phyloP scores from a whole-genome alignment of 208 protist genomes.

The Trypanosoma vivax region DNA sequence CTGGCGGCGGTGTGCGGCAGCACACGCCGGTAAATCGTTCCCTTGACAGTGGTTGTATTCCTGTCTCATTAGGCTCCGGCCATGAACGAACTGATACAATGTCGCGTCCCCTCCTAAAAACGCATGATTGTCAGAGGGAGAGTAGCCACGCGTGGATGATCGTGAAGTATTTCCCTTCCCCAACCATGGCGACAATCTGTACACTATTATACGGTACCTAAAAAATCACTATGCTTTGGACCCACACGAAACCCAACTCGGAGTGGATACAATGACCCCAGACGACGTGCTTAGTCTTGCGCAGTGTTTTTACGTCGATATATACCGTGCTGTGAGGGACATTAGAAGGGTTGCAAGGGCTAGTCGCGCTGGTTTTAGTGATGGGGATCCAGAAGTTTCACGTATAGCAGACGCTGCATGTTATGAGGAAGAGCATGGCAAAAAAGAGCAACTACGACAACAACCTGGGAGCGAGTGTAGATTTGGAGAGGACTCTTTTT shows the following conservation, averaged over 20 bases:
- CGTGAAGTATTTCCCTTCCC: constrained; percentile 19
- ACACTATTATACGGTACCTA: constrained; percentile 45
- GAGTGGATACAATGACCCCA: constrained; percentile 62
- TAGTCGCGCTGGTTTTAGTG: constrained; percentile 38
- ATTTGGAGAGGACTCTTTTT: too few species aligned
- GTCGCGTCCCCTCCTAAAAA: too few species aligned
- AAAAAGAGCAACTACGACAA: constrained; percentile 11
- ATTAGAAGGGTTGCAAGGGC: constrained; percentile 27
- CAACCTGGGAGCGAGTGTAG: neutral
- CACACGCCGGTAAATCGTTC: too few species aligned
- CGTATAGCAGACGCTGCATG: neutral
- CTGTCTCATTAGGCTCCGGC: too few species aligned
- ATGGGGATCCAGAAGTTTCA: constrained; percentile 27
- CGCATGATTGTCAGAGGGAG: too few species aligned
- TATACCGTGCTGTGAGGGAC: constrained; percentile 51
- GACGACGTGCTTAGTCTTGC: constrained; percentile 57
- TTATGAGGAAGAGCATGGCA: too few species aligned
- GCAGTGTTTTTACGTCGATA: constrained; percentile 75
- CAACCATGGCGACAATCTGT: constrained; percentile 34
- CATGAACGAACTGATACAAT: too few species aligned
- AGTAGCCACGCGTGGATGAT: too few species aligned
- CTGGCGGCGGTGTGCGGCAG: too few species aligned
- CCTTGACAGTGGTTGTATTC: too few species aligned
- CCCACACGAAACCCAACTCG: constrained; percentile 27
- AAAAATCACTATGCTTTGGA: constrained; percentile 71